phyloP scores from a whole-genome alignment of 345 rosid genomes.

The Citrus sp. region DNA sequence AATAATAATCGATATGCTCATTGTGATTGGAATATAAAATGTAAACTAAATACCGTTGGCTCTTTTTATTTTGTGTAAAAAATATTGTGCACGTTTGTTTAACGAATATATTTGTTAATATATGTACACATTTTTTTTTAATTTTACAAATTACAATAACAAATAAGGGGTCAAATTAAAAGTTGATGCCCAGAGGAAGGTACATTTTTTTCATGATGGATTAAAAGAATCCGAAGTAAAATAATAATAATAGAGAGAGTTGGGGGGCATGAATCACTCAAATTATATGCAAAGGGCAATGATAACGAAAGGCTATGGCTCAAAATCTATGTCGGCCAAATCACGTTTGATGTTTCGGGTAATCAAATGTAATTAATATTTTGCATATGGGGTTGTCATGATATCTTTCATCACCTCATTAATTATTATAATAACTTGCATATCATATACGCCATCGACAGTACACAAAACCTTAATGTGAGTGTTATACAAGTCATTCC shows the following conservation, averaged over 20 bases:
- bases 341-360: not conserved
- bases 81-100: too few relatives aligned
- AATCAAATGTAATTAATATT: not conserved
- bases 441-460: not conserved
- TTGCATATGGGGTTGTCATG: not conserved
- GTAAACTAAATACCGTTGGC: too few relatives aligned
- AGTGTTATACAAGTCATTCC: not conserved
- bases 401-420: not conserved
- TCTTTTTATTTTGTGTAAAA: too few relatives aligned
- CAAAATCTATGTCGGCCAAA: not conserved
- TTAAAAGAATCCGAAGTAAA: conserved; percentile 5
- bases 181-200: too few relatives aligned
- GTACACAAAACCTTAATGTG: not conserved
- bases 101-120: too few relatives aligned
- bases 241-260: not conserved
- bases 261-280: not conserved
- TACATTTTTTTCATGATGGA: too few relatives aligned
- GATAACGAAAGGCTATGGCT: not conserved
- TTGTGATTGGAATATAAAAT: too few relatives aligned
- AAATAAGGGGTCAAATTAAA: too few relatives aligned
- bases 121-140: too few relatives aligned
- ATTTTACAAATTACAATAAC: too few relatives aligned
- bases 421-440: not conserved
- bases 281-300: not conserved
- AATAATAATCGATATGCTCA: too few relatives aligned